phyloP scores from a whole-genome alignment of 768 basidiomycete species.

The Rickenella mellea region DNA sequence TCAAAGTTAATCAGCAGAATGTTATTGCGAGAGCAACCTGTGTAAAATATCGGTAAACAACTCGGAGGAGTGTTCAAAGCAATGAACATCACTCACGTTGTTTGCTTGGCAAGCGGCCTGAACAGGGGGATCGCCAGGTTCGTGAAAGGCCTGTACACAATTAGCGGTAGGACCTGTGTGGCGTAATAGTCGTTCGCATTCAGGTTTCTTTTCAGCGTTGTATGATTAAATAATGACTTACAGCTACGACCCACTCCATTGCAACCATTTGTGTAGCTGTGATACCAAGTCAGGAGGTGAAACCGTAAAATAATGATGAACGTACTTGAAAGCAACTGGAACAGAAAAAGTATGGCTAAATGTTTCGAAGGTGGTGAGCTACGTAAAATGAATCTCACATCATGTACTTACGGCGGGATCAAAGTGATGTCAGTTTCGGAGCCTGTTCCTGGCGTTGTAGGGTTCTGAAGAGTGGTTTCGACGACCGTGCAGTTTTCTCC shows the following conservation, averaged over 20 bases:
- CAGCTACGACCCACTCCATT: conserved; percentile 18
- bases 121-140: conserved; percentile 16
- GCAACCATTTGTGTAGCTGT: conserved; percentile 20
- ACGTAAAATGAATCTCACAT: neutral
- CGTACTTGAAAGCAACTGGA: conserved; percentile 25
- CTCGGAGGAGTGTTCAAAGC: neutral
- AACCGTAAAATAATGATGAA: neutral
- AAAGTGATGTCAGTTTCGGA: conserved; percentile 26
- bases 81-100: conserved; percentile 13
- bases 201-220: neutral
- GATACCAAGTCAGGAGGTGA: neutral
- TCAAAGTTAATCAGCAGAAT: no score
- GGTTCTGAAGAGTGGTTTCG: conserved; percentile 24
- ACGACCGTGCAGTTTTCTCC: conserved; percentile 27
- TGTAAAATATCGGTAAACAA: neutral
- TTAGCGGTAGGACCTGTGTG: conserved; percentile 16
- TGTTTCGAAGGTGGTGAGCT: neutral
- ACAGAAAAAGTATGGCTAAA: conserved; percentile 24
- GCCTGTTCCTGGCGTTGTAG: conserved; percentile 20
- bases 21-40: neutral
- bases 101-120: conserved; percentile 25
- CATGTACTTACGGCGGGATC: conserved; percentile 21
- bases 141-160: conserved; percentile 23
- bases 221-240: conserved; percentile 5
- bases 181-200: neutral